A percentile compares a stretch with the other conserved stretches of the same genome.
Evolutionary conservation across 495 filamentous ascomycete genomes (phyloP).

Genomic region (Polyplosphaeria fusca): DNA sequence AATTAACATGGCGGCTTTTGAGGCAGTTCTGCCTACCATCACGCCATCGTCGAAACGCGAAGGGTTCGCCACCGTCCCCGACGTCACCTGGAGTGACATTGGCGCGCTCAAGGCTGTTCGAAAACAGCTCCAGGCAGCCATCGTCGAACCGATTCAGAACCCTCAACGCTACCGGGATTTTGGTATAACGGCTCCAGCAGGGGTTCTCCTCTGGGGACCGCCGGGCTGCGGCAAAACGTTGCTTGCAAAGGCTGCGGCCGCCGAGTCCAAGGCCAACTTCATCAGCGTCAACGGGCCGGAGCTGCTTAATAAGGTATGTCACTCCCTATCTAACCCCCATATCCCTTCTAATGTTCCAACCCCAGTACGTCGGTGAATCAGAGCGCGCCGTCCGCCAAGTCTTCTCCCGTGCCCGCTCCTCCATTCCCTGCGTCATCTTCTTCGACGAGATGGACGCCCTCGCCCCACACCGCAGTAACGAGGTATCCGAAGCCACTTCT

Average conservation of each 20-base stretch:
- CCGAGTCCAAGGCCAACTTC: constrained; percentile 94
- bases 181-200: constrained; percentile 84
- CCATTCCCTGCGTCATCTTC: constrained; percentile 90
- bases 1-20: constrained; percentile 65
- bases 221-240: constrained; percentile 97
- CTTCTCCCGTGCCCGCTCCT: constrained; percentile 81
- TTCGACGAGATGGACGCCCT: constrained; percentile 96
- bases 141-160: constrained; percentile 86
- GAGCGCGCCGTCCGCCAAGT: constrained; percentile 91
- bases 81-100: constrained; percentile 92
- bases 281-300: constrained; percentile 97
- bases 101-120: constrained; percentile 79
- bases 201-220: constrained; percentile 93
- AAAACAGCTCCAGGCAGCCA: constrained; percentile 77
- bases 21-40: constrained; percentile 74
- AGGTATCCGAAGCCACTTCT: constrained; percentile 74
- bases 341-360: no score
- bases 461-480: constrained; percentile 78
- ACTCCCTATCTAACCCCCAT: no score
- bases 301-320: constrained; percentile 69
- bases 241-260: constrained; percentile 92
- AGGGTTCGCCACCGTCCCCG: constrained; percentile 95
- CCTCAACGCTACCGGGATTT: constrained; percentile 76
- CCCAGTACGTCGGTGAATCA: constrained; percentile 83
- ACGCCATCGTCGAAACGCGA: constrained; percentile 93